A percentile compares a stretch with the other conserved stretches of the same genome.
Evolutionary conservation across 495 filamentous ascomycete species (phyloP).

Genomic region (Cryomyces minteri): DNA sequence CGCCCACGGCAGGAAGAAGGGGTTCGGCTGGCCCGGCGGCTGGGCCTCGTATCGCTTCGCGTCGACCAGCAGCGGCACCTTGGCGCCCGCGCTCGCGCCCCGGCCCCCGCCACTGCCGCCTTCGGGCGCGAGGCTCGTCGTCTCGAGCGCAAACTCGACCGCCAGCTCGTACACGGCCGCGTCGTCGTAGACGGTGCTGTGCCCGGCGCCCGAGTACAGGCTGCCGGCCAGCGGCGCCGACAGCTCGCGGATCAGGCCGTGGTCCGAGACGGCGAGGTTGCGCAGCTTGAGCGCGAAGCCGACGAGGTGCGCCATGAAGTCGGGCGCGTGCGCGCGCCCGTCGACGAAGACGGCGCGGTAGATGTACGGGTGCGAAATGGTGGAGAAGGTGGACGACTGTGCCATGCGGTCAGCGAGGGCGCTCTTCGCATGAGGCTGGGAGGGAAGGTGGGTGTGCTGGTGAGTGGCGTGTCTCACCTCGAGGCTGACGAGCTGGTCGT

Average conservation of each 20-base stretch:
- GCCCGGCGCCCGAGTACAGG: constrained; percentile 80
- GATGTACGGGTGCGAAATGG: constrained; percentile 75
- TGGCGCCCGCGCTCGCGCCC: constrained; percentile 22
- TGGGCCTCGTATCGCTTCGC: constrained; percentile 27
- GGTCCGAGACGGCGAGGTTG: constrained; percentile 80
- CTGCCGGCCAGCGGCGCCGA: constrained; percentile 78
- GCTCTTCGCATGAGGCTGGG: constrained; percentile 5
- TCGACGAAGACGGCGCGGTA: constrained; percentile 90
- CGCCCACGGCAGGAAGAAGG: constrained; percentile 84
- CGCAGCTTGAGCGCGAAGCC: constrained; percentile 86
- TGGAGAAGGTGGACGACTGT: constrained; percentile 69
- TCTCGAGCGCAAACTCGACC: constrained; percentile 72
- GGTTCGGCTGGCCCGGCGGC: constrained; percentile 28
- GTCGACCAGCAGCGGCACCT: constrained; percentile 28
- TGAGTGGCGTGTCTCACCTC: constrained; percentile 33
- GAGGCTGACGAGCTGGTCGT: constrained; percentile 87
- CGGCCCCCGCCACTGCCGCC: constrained; percentile 1
- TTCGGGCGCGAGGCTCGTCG: constrained; percentile 26
- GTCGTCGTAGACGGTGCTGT: constrained; percentile 86
- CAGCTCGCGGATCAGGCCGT: constrained; percentile 82
- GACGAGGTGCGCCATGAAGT: constrained; percentile 82
- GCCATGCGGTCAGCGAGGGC: not conserved
- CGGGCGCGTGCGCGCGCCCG: constrained; percentile 76
- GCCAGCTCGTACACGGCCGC: constrained; percentile 75
- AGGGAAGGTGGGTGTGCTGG: not conserved